Evolutionary conservation across 352 stramenopile species (phyloP).

Genomic region (Elongisporangium prolatum): DNA sequence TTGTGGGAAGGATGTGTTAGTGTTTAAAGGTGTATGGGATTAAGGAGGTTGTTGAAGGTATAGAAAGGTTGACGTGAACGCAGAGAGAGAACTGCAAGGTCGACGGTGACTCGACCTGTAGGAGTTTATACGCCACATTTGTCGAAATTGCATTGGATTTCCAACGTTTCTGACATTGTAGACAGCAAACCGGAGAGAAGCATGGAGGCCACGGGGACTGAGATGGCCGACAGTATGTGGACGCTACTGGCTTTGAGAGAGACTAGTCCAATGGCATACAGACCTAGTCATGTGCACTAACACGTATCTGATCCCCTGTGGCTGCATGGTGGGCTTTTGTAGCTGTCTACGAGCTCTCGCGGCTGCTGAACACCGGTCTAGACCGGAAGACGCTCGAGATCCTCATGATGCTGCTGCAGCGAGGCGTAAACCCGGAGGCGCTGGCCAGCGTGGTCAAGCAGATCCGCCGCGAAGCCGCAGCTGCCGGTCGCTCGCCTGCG

Average conservation of each 20-base stretch:
- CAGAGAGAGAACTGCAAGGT: not conserved
- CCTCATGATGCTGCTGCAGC: constrained; percentile 84
- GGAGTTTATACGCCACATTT: not conserved
- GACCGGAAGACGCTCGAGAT: constrained; percentile 87
- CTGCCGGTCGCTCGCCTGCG: not conserved
- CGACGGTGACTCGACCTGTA: not conserved
- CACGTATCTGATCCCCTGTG: not conserved
- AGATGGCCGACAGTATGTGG: not conserved
- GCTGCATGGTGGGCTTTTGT: not conserved
- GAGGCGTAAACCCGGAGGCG: constrained; percentile 88
- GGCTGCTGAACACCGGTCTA: constrained; percentile 87
- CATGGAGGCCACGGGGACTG: not conserved
- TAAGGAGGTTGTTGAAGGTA: not conserved
- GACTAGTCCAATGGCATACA: not conserved
- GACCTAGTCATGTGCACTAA: not conserved
- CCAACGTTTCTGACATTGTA: not conserved
- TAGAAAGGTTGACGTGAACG: not conserved
- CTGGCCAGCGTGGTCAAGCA: constrained; percentile 88
- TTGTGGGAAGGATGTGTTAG: not conserved
- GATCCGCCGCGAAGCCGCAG: constrained; percentile 65
- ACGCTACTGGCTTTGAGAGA: not conserved
- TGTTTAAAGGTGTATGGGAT: not conserved
- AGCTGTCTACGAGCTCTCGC: constrained; percentile 89
- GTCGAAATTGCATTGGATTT: not conserved
- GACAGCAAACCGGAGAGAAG: not conserved